Evolutionary conservation across 768 basidiomycete species (phyloP).

Genomic region (Hemileccinum rubropunctum): DNA sequence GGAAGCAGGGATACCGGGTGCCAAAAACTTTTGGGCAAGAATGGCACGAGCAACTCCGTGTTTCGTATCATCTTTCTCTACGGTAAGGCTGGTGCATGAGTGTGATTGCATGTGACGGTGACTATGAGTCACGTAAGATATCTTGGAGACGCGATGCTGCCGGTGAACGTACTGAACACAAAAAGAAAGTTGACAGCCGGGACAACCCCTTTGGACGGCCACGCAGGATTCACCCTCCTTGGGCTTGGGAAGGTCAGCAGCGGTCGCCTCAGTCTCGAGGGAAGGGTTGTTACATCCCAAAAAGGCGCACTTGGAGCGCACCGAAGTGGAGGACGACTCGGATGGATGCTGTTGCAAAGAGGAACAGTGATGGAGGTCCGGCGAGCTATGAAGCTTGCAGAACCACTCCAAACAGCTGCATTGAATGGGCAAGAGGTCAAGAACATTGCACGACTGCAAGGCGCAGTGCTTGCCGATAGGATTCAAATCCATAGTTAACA

Average conservation of each 20-base stretch:
- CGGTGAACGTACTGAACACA: slow-evolving; percentile 54
- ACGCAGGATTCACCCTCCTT: not conserved
- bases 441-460: slow-evolving; percentile 50
- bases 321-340: slow-evolving; percentile 10
- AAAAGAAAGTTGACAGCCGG: slow-evolving; percentile 53
- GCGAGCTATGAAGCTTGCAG: slow-evolving; percentile 61
- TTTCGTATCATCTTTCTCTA: slow-evolving; percentile 25
- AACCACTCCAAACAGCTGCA: slow-evolving; percentile 61
- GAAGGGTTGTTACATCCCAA: slow-evolving; percentile 53
- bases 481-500: slow-evolving; percentile 39
- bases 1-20: slow-evolving; percentile 10
- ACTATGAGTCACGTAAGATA: slow-evolving; percentile 34
- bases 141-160: slow-evolving; percentile 1
- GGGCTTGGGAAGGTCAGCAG: slow-evolving; percentile 6
- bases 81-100: slow-evolving; percentile 39
- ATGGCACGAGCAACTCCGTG: slow-evolving; percentile 51
- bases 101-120: slow-evolving; percentile 70
- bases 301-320: slow-evolving; percentile 49
- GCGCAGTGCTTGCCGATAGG: slow-evolving; percentile 67
- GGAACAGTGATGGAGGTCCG: slow-evolving; percentile 60
- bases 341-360: slow-evolving; percentile 2
- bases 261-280: slow-evolving; percentile 41
- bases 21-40: slow-evolving; percentile 51
- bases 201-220: slow-evolving; percentile 39
- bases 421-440: slow-evolving; percentile 77